phyloP scores from a whole-genome alignment of 371 early-diverging fungal species.

The Smittium culicis region DNA sequence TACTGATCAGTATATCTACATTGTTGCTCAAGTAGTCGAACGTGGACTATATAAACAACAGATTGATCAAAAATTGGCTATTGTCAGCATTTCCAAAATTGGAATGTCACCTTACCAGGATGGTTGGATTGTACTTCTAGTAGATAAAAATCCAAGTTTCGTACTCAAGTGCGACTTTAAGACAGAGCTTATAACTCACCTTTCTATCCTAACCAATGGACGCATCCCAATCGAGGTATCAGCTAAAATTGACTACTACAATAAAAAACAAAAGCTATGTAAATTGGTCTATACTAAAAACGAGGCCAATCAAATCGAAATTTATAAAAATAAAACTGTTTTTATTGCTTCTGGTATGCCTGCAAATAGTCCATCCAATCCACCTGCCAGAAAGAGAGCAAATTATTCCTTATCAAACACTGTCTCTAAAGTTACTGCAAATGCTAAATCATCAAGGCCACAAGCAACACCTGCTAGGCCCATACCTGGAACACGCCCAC shows the following conservation, averaged over 20 bases:
- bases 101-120: slow-evolving; percentile 57
- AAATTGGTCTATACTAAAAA: slow-evolving; percentile 66
- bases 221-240: slow-evolving; percentile 43
- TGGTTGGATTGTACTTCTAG: slow-evolving; percentile 69
- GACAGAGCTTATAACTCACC: slow-evolving; percentile 66
- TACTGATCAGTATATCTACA: slow-evolving; percentile 42
- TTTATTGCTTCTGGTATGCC: slow-evolving; percentile 53
- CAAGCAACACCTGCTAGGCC: slow-evolving; percentile 15
- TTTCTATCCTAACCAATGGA: slow-evolving; percentile 40
- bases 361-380: slow-evolving; percentile 36
- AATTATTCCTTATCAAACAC: background rate
- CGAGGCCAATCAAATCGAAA: slow-evolving; percentile 41
- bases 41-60: slow-evolving; percentile 38
- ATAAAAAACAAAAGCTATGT: slow-evolving; percentile 59
- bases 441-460: slow-evolving; percentile 6
- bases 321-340: slow-evolving; percentile 66
- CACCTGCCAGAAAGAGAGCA: slow-evolving; percentile 2
- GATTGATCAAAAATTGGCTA: slow-evolving; percentile 36
- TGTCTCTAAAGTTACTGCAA: background rate
- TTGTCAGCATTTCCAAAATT: slow-evolving; percentile 39
- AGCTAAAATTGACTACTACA: slow-evolving; percentile 46
- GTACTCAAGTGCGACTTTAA: slow-evolving; percentile 55
- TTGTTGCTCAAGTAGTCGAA: slow-evolving; percentile 42
- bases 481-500: slow-evolving; percentile 15
- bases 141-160: slow-evolving; percentile 46